Conservation (phyloP, 306 rosid genomes). For the Begonia fuchsioides region DNA sequence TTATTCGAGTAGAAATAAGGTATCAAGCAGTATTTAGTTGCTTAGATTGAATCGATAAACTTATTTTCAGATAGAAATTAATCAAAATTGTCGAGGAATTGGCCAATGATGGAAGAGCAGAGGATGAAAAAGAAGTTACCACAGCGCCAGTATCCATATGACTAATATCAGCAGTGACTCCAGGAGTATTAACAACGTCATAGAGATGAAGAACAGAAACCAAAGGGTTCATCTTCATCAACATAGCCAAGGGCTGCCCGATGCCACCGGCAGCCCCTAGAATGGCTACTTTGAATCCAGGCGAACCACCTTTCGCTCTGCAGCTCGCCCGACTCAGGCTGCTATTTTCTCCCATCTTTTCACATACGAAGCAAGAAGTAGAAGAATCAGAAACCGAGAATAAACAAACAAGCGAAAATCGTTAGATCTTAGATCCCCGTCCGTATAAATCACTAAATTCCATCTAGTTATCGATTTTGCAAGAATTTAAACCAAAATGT, state of each 20-base stretch:
- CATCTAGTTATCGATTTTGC: background rate
- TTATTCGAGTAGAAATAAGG: too few species aligned
- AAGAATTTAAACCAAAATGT: background rate
- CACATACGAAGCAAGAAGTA: background rate
- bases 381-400: background rate
- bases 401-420: background rate
- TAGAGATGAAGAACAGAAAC: constrained; percentile 95
- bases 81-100: too few species aligned
- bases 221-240: constrained; percentile 85
- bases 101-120: too few species aligned
- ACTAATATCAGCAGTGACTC: constrained; percentile 90
- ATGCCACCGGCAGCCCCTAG: constrained; percentile 98
- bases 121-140: constrained; percentile 21
- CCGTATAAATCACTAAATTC: background rate
- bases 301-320: constrained; percentile 81
- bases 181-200: constrained; percentile 88
- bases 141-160: constrained; percentile 97
- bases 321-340: constrained; percentile 31
- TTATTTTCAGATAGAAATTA: too few species aligned
- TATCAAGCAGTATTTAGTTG: too few species aligned
- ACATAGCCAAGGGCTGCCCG: constrained; percentile 79
- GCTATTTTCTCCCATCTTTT: constrained; percentile 33
- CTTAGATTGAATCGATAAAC: too few species aligned
- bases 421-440: too few species aligned
- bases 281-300: constrained; percentile 86